Evolutionary conservation across 805 yeast species (phyloP), one percentile per base, ranked within the genome.

Genomic region (Cyberlindnera euphorbiae): DNA sequence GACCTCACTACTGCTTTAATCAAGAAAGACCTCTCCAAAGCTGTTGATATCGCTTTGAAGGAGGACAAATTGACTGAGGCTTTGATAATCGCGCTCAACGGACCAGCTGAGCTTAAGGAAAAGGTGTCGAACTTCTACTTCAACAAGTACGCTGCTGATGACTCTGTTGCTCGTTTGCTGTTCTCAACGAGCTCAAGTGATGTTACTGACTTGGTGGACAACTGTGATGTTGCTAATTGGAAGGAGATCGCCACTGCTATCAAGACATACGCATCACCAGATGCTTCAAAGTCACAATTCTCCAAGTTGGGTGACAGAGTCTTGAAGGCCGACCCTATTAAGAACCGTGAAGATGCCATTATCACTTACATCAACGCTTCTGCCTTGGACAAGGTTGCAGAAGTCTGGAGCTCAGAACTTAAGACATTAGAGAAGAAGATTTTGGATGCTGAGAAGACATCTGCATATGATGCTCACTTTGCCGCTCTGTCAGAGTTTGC

Each of bases 351-450:
- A 50, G 73, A 79, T 55, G 95, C 98, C 3, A 65, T 90, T 30
- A 59, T 75, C 23, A 78, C 88, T 45, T 93, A 80, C 58, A 67
- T 87, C 46, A 83, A 87, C 15, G 96, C 96, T 21, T 74, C 78
- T 29, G 79, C 93, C 4, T 67, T 88, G 35, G 94, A 82, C 44
- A 83, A 80, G 53, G 79, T 87, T 31, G 75, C 95, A 5, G 59
- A 66, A 10, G 74, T 93, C 45, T 93, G 99, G 99, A 71, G 85
- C 35, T 66, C 75, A 18, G 98, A 93, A 59, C 64, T 82, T 52
- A 62, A 69, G 32, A 53, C 65, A 1, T 53, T 64, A 19, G 80
- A 76, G 45, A 60, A 63, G 8, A 58, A 66, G 26, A 57, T 73
- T 27, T 45, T 65, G 26, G 51, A 54, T 27, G 41, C 58, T n/a